Evolutionary conservation across 345 rosid genomes (phyloP).

Genomic region (Moringa oleifera): DNA sequence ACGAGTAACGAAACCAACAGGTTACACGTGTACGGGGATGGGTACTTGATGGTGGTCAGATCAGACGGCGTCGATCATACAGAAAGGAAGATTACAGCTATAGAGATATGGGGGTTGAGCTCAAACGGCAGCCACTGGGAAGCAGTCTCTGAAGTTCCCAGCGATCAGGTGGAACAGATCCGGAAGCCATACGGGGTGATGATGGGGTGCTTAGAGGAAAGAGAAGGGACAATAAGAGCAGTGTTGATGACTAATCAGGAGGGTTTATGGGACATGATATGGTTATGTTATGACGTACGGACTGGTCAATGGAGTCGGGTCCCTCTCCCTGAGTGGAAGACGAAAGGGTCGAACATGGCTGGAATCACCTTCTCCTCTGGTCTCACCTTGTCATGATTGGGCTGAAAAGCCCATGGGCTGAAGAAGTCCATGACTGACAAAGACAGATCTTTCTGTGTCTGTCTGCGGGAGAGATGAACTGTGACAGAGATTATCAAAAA

Average conservation of each 20-base stretch:
- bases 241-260: slow-evolving; percentile 50
- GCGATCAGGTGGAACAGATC: slow-evolving; percentile 28
- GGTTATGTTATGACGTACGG: slow-evolving; percentile 43
- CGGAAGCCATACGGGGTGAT: slow-evolving; percentile 45
- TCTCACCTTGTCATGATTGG: slow-evolving; percentile 34
- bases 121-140: slow-evolving; percentile 37
- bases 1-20: slow-evolving; percentile 14
- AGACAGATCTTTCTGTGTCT: no score
- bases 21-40: slow-evolving; percentile 59
- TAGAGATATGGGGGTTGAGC: slow-evolving; percentile 52
- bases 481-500: no score
- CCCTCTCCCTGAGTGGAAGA: slow-evolving; percentile 46
- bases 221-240: slow-evolving; percentile 37
- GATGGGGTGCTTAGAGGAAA: slow-evolving; percentile 66
- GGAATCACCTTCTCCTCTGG: slow-evolving; percentile 67
- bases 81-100: slow-evolving; percentile 16
- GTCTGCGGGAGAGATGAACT: no score
- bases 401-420: neutral
- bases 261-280: slow-evolving; percentile 54
- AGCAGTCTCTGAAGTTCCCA: slow-evolving; percentile 36
- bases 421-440: no score
- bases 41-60: slow-evolving; percentile 43
- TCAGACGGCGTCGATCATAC: slow-evolving; percentile 17
- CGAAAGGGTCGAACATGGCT: slow-evolving; percentile 68
- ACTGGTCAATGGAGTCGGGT: slow-evolving; percentile 38